phyloP scores from a whole-genome alignment of 164 flowering plant genomes.

The Tetrastigma voinierianum region DNA sequence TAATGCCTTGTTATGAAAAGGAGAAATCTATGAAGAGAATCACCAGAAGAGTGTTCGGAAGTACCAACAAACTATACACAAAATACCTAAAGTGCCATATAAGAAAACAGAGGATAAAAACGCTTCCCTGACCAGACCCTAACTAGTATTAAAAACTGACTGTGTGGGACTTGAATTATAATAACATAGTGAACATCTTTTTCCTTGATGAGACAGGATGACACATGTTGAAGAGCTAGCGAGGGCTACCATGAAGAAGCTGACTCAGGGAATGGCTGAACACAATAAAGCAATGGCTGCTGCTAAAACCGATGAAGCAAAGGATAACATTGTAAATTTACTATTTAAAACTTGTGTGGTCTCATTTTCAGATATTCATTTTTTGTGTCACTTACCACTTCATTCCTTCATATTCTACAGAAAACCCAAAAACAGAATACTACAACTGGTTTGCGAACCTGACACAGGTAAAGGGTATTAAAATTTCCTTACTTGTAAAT shows the following conservation, averaged over 20 bases:
- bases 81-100: no score
- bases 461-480: constrained; percentile 62
- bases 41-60: no score
- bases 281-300: constrained; percentile 82
- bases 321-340: constrained; percentile 64
- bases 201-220: constrained; percentile 43
- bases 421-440: constrained; percentile 75
- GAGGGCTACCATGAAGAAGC: constrained; percentile 73
- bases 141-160: no score
- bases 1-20: no score
- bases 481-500: not conserved
- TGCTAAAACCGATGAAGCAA: constrained; percentile 83
- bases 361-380: not conserved
- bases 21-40: no score
- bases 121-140: no score
- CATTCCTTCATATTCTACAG: constrained; percentile 39
- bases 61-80: no score
- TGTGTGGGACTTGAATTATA: no score
- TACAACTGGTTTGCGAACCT: constrained; percentile 78
- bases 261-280: constrained; percentile 89
- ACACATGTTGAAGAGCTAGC: constrained; percentile 76
- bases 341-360: constrained; percentile 1
- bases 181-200: not conserved
- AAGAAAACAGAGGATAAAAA: no score
- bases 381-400: not conserved